phyloP scores from a whole-genome alignment of 1,284 basidiomycete species.

The Boletus sp. region DNA sequence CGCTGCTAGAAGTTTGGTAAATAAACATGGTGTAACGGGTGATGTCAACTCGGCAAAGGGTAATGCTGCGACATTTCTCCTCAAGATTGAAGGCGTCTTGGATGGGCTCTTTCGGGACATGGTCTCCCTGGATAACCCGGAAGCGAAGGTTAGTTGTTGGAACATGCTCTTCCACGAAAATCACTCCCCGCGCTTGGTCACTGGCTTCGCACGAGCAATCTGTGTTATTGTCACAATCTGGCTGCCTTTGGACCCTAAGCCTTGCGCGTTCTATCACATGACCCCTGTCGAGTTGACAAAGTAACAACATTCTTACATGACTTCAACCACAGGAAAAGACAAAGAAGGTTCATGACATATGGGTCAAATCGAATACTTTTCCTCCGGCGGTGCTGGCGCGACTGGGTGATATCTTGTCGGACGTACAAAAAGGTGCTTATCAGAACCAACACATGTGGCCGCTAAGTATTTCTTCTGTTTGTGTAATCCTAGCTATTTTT shows the following conservation, averaged over 20 bases:
- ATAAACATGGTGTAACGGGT: constrained; percentile 58
- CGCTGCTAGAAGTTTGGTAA: constrained; percentile 66
- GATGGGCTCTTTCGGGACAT: constrained; percentile 83
- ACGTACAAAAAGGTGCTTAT: constrained; percentile 79
- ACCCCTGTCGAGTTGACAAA: constrained; percentile 34
- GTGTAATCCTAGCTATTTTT: constrained; percentile 59
- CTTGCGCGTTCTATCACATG: constrained; percentile 15
- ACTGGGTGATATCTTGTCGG: constrained; percentile 61
- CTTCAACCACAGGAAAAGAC: constrained; percentile 76
- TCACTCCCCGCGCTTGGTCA: constrained; percentile 1
- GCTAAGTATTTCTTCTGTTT: constrained; percentile 70
- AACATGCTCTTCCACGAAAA: constrained; percentile 12
- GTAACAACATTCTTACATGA: constrained; percentile 33
- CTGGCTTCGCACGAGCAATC: constrained; percentile 8
- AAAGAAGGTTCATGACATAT: constrained; percentile 92
- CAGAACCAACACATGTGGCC: constrained; percentile 55
- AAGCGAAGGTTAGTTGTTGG: constrained; percentile 75
- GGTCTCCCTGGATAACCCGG: constrained; percentile 54
- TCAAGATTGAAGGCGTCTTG: constrained; percentile 82
- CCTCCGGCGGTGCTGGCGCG: constrained; percentile 64
- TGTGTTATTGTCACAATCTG: too few species aligned
- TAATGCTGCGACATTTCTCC: constrained; percentile 76
- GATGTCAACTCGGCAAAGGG: constrained; percentile 56
- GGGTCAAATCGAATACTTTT: constrained; percentile 86
- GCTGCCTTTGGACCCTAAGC: constrained; percentile 1